These are phyloP conservation scores for Lojkania enalia DNA, from an alignment of 2,329 filamentous ascomycete species.

Conservation along the genomic window DNA sequence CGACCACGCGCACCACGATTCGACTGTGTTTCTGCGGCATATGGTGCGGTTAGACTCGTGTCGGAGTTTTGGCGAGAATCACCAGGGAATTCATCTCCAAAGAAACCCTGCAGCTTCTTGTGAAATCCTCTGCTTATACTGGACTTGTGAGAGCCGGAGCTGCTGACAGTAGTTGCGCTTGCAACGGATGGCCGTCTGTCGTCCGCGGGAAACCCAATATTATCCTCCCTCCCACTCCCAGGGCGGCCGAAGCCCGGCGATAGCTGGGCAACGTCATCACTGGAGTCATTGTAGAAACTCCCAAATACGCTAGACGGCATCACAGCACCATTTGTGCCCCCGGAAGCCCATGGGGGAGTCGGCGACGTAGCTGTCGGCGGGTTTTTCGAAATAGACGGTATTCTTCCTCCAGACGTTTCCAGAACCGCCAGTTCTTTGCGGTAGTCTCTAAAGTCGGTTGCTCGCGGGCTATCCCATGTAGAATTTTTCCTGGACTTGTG, in stretches of 20 bases:
- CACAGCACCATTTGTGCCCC: conserved; percentile 38
- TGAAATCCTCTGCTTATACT: conserved; percentile 69
- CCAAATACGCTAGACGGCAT: conserved; percentile 51
- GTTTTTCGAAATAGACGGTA: conserved; percentile 62
- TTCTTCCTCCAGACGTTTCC: conserved; percentile 61
- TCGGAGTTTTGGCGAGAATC: conserved; percentile 70
- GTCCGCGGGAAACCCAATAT: conserved; percentile 58
- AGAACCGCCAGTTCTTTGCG: conserved; percentile 72
- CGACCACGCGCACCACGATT: conserved; percentile 71
- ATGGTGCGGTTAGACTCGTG: conserved; percentile 59
- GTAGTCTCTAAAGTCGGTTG: conserved; percentile 69
- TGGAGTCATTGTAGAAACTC: conserved; percentile 76
- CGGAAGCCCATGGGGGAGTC: conserved; percentile 56
- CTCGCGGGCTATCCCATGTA: conserved; percentile 57
- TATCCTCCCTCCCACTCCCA: conserved; percentile 53
- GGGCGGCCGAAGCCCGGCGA: conserved; percentile 68
- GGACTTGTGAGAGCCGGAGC: conserved; percentile 77
- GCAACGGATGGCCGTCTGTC: conserved; percentile 84
- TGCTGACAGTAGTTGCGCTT: conserved; percentile 84
- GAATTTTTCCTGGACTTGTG: conserved; percentile 47
- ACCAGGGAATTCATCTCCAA: conserved; percentile 83
- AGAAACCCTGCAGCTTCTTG: conserved; percentile 87
- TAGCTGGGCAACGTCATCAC: conserved; percentile 69
- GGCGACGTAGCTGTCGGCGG: conserved; percentile 60
- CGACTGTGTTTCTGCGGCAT: conserved; percentile 64